Evolutionary conservation across 805 yeast species (phyloP), one percentile per base, ranked within the genome.

Genomic region (Wickerhamiella dianesei): DNA sequence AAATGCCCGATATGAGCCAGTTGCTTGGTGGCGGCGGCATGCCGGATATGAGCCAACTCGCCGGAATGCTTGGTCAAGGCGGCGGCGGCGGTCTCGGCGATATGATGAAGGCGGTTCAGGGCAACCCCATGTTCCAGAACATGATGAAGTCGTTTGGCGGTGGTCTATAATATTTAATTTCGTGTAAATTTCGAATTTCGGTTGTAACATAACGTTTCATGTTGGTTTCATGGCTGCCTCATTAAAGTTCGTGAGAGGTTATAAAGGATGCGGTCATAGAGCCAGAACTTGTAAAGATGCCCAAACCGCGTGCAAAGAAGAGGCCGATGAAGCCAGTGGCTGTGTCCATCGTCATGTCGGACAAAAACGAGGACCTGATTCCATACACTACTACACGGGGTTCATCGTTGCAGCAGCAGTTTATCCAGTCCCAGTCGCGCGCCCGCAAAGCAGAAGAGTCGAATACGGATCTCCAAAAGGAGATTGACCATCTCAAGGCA

Each of bases 11-110:
- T 19, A 47, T 54, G 51, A 41, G 51, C 46, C 46, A 51, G 48
- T 41, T 55, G 62, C 76, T 69, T n/a, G 68, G 69, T 70, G 67
- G 69, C 70, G 77, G 79, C 47, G 78, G 76, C 47, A 79, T 79
- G 62, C 78, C 80, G 57, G 80, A 73, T 48, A 73, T 65, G 61
- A 55, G 62, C 47, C 60, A 59, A 25, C 48, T 75, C 73, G 69
- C 70, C n/a, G 70, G 69, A 41, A 64, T 77, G 58, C 75, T 82
- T 67, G 85, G 85, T 43, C 83, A 82, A 32, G 73, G 64, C 9
- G 76, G 74, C 32, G 85, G 77, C 80, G 82, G 82, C n/a, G 75
- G 73, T 56, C 74, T 78, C 77, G 66, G 71, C 49, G 73, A 76
- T 50, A 71, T 77, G 75, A 76, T 79, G 81, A 68, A 72, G 53